Evolutionary conservation across 257 asterid species (phyloP), one percentile per base, ranked within the genome.

Genomic region (Ilex aquifolium): DNA sequence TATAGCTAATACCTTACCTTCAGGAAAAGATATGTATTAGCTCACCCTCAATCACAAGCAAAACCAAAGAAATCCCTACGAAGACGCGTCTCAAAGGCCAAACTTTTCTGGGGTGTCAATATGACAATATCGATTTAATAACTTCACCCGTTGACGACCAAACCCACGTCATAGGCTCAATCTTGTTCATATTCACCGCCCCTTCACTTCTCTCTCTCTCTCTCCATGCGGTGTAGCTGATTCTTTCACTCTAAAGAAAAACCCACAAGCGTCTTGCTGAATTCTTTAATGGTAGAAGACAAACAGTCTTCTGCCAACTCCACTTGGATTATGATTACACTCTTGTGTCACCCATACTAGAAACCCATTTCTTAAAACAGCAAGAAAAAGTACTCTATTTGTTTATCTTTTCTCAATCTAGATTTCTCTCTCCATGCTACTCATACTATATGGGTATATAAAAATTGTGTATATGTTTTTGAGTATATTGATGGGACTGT

Each of bases 401-500:
- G 52, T 11, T 46, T 46, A 7, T 46, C 13, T 10, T 46, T 14
- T 46, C 10, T 46, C 27, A 21, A 4, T 46, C 13, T 46, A 10
- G 14, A 14, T 12, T 11, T 7, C 4, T 46, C 52, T 10, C 3
- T 46, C 13, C n/a, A 2, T 2, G 17, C 15, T 39, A 14, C 59
- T 13, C 46, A 30, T 44, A 15, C 14, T 62, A 31, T 12, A 49
- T 31, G 40, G 40, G 49, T 13, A 42, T n/a, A 13, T 68, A 16
- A 2, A 39, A 31, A 5, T 30, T 15, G 57, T 7, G 54, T 14
- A 39, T 21, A 15, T 10, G 32, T 10, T 54, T 69, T 68, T 51
- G 61, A 62, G 56, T 64, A 60, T 65, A 60, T 79, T 63, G 65
- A 80, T 74, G 90, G 86, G 82, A 77, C 78, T 78, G 71, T 82